A percentile compares a stretch with the other conserved stretches of the same genome.
phyloP scores from a whole-genome alignment of 768 basidiomycete species.

The Leccinum arenicola region DNA sequence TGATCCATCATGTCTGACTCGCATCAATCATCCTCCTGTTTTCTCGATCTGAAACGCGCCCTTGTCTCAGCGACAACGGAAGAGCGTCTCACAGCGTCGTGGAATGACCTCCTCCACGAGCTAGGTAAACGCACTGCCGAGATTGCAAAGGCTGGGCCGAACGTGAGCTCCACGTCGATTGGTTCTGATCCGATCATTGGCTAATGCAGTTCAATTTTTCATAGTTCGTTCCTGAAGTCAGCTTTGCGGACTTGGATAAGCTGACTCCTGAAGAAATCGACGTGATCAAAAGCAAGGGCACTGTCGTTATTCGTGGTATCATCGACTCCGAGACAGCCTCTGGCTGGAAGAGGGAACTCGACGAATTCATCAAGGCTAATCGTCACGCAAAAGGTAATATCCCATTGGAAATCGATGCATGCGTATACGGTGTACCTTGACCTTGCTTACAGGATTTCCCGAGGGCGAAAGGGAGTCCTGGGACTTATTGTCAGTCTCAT shows the following conservation, averaged over 20 bases:
- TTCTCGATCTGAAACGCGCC: no score
- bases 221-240: no score
- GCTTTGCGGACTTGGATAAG: no score
- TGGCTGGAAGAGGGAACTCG: constrained; percentile 55
- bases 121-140: constrained; percentile 40
- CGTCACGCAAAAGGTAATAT: constrained; percentile 51
- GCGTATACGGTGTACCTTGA: neutral
- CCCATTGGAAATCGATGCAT: neutral
- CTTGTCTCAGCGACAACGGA: no score
- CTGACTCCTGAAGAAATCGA: no score
- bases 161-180: no score
- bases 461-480: constrained; percentile 67
- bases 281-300: constrained; percentile 53
- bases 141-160: no score
- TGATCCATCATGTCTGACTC: no score
- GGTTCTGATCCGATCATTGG: no score
- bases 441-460: constrained; percentile 43
- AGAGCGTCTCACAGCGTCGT: no score
- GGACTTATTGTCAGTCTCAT: constrained; percentile 55
- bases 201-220: no score
- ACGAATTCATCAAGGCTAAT: constrained; percentile 55
- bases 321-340: constrained; percentile 56
- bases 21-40: no score
- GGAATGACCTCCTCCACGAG: constrained; percentile 34
- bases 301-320: constrained; percentile 59